A percentile compares a stretch with the other conserved stretches of the same genome.
Conservation (phyloP, 2,329 filamentous ascomycete species). For the Venturia effusa region DNA sequence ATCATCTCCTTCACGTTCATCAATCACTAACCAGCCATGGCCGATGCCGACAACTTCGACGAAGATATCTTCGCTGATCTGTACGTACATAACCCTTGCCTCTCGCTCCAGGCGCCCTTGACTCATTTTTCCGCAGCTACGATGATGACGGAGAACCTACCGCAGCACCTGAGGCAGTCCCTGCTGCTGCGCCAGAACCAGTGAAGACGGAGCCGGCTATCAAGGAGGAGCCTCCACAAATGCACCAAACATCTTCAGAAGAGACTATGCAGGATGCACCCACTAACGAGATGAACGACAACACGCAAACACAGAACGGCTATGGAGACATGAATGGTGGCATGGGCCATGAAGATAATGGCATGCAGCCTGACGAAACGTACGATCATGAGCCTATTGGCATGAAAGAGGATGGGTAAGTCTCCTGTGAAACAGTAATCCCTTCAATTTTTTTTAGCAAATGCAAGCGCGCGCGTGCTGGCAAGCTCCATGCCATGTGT, state of each 20-base stretch:
- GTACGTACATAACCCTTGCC: conserved; percentile 49
- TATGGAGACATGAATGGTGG: conserved; percentile 21
- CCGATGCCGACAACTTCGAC: conserved; percentile 71
- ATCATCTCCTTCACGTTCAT: neutral
- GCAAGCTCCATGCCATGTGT: no score
- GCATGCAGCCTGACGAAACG: conserved; percentile 22
- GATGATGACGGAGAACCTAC: conserved; percentile 23
- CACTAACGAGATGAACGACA: conserved; percentile 10
- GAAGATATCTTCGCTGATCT: conserved; percentile 94
- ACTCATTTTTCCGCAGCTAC: conserved; percentile 19
- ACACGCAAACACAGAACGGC: conserved; percentile 17
- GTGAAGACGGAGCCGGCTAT: conserved; percentile 8
- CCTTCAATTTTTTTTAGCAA: neutral
- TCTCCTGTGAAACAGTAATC: conserved; percentile 11
- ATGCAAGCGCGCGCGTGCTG: neutral
- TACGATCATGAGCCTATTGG: conserved; percentile 46
- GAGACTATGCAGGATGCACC: conserved; percentile 1
- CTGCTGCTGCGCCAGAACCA: conserved; percentile 15
- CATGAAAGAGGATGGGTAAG: conserved; percentile 91
- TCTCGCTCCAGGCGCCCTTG: neutral
- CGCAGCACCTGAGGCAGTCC: conserved; percentile 11
- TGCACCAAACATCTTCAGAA: conserved; percentile 2
- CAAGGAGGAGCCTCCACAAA: neutral
- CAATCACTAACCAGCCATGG: conserved; percentile 42
- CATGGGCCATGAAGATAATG: conserved; percentile 19